Conservation (phyloP, 2,329 filamentous ascomycete genomes). For the Sarocladium oryzae region DNA sequence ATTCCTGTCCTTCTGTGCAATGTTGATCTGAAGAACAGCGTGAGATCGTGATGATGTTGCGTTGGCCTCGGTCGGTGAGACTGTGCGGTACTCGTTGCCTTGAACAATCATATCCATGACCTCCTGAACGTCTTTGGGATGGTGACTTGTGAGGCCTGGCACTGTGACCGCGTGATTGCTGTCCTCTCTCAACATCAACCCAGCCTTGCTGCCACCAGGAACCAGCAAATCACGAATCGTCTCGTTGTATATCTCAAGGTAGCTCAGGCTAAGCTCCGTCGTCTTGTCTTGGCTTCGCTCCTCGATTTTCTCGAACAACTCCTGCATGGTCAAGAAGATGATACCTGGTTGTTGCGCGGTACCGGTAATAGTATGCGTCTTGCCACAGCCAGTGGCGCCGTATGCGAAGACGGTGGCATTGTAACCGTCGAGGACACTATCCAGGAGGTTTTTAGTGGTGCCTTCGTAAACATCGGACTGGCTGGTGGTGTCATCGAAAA, state of each 20-base stretch:
- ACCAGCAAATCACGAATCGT: slow-evolving; percentile 92
- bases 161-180: slow-evolving; percentile 90
- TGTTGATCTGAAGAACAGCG: slow-evolving; percentile 93
- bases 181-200: slow-evolving; percentile 90
- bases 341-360: slow-evolving; percentile 91
- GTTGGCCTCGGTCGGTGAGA: slow-evolving; percentile 95
- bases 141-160: slow-evolving; percentile 82
- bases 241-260: slow-evolving; percentile 98
- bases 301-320: slow-evolving; percentile 92
- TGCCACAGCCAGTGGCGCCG: slow-evolving; percentile 94
- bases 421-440: slow-evolving; percentile 94
- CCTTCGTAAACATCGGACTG: slow-evolving; percentile 94
- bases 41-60: slow-evolving; percentile 96
- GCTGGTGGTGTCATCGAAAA: slow-evolving; percentile 92
- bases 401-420: slow-evolving; percentile 99
- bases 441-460: slow-evolving; percentile 82
- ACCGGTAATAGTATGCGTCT: slow-evolving; percentile 95
- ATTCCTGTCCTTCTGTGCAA: slow-evolving; percentile 90
- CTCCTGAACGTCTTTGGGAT: slow-evolving; percentile 83
- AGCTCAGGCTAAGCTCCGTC: slow-evolving; percentile 87
- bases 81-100: slow-evolving; percentile 90
- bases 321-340: slow-evolving; percentile 98
- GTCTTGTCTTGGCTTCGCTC: slow-evolving; percentile 80
- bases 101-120: slow-evolving; percentile 99
- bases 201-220: slow-evolving; percentile 74